Conservation (phyloP, 768 basidiomycete genomes). For the Naganishia friedmannii region DNA sequence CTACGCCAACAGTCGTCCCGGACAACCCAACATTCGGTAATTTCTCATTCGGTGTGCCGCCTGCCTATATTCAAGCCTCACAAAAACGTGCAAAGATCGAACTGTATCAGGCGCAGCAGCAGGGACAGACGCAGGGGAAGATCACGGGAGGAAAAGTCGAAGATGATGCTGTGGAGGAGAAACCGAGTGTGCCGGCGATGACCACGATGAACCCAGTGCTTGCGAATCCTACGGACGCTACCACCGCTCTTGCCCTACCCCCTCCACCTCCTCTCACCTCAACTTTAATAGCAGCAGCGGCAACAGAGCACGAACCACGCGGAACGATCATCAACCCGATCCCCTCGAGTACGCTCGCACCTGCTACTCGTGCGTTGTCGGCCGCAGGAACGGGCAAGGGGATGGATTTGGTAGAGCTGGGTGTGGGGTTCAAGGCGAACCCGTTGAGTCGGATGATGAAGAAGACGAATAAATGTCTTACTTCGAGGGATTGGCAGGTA, state of each 20-base stretch:
- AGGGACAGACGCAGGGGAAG: constrained; percentile 1
- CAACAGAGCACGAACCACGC: neutral
- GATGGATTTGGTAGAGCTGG: constrained; percentile 38
- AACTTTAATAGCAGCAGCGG: neutral
- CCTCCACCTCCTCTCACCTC: neutral
- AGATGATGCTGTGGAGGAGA: neutral
- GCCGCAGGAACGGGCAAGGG: neutral
- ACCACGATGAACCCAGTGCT: constrained; percentile 8
- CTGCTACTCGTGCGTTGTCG: neutral
- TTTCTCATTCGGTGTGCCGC: constrained; percentile 15
- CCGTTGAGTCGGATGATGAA: constrained; percentile 42
- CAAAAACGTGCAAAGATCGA: neutral
- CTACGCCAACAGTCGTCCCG: too few species aligned
- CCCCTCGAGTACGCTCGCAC: neutral
- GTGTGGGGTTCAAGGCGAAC: constrained; percentile 41
- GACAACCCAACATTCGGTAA: constrained; percentile 10
- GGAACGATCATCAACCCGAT: constrained; percentile 13
- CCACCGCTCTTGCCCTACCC: neutral
- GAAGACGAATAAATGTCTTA: constrained; percentile 46
- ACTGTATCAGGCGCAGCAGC: constrained; percentile 7
- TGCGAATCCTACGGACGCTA: constrained; percentile 7
- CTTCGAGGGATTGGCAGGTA: constrained; percentile 41
- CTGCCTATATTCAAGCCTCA: constrained; percentile 4
- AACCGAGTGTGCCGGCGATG: neutral
- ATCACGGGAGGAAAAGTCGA: neutral